Percentiles rank a stretch among this genome's conserved stretches.
phyloP scores from a whole-genome alignment of 2,329 filamentous ascomycete species.

The Cytospora mali region DNA sequence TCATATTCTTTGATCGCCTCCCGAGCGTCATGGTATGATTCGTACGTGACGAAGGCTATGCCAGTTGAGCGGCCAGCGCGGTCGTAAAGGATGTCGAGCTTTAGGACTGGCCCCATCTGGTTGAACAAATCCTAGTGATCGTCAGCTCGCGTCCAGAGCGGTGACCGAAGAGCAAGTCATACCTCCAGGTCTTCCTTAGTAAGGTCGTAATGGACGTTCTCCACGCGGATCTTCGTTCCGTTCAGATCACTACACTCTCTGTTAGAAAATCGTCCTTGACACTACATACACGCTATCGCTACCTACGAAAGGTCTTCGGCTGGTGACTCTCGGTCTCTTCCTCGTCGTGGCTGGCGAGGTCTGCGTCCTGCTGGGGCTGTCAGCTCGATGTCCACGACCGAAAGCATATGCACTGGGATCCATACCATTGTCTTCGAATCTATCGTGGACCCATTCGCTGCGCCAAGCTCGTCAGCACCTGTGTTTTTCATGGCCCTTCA shows the following conservation, averaged over 20 bases:
- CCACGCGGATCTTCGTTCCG: conserved; percentile 76
- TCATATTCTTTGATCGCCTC: conserved; percentile 80
- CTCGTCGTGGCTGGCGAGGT: conserved; percentile 28
- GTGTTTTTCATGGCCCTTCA: neutral
- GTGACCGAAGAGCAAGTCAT: conserved; percentile 32
- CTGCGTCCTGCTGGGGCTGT: conserved; percentile 29
- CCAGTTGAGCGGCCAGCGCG: conserved; percentile 87
- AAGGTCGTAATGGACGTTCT: conserved; percentile 91
- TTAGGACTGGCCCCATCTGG: conserved; percentile 72
- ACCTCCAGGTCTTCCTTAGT: conserved; percentile 83
- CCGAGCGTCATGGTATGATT: conserved; percentile 68
- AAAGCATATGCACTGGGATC: neutral
- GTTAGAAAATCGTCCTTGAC: conserved; percentile 23
- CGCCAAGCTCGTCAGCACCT: conserved; percentile 33
- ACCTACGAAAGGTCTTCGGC: conserved; percentile 21
- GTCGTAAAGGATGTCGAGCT: conserved; percentile 77
- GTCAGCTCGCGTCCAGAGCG: conserved; percentile 33
- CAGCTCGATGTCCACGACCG: neutral
- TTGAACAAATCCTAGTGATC: conserved; percentile 71
- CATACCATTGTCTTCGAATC: conserved; percentile 74
- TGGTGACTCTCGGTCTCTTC: conserved; percentile 22
- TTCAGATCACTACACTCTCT: conserved; percentile 48
- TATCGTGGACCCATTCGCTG: conserved; percentile 94
- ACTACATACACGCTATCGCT: too few species aligned
- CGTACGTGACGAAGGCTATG: conserved; percentile 81